Evolutionary conservation across 805 yeast genomes (phyloP), one percentile per base, ranked within the genome.

Genomic region (Komagataella populi): DNA sequence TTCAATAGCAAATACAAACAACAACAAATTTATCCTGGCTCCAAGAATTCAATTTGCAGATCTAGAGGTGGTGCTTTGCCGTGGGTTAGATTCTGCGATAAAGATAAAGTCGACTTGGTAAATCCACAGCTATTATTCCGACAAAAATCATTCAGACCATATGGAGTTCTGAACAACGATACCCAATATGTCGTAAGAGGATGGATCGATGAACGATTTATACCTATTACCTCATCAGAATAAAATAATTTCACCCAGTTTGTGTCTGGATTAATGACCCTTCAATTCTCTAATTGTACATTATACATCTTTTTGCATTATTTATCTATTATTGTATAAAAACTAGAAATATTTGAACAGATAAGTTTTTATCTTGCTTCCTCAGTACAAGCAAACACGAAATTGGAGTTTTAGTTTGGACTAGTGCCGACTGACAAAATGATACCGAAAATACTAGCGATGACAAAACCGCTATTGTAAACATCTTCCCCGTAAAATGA

Each of bases 101-200:
- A 18, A 10, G 30, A 23, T 47, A 48, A 54, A 54, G 50, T 53
- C 59, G 50, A 66, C 67, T 1, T 64, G 67, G 67, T 50, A 57
- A 6, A 61, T 56, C 46, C 46, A 61, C 4, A 49, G 56, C 43
- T 58, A 60, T 48, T 57, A 56, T 44, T 53, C 52, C 18, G 44
- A 50, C 49, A 23, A 56, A 53, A 46, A 52, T 53, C 60, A 45
- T 54, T 62, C 8, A 59, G 55, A 36, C 68, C 69, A 2, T 57
- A 54, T 47, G 70, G 70, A 10, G 36, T 22, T 24, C 45, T 63
- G 18, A 51, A 59, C 14, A 57, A 60, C 47, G 55, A 57, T 47
- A 57, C 54, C 43, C 81, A 76, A 56, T 76, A 69, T 55, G 74
- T 79, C 12, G 74, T 72, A 16, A 73, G 71, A 55, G 78, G 78